Percentiles rank a stretch among this genome's conserved stretches.
These are phyloP conservation scores for Serendipita sp. DNA, from an alignment of 768 basidiomycete species.

Conservation along the genomic window DNA sequence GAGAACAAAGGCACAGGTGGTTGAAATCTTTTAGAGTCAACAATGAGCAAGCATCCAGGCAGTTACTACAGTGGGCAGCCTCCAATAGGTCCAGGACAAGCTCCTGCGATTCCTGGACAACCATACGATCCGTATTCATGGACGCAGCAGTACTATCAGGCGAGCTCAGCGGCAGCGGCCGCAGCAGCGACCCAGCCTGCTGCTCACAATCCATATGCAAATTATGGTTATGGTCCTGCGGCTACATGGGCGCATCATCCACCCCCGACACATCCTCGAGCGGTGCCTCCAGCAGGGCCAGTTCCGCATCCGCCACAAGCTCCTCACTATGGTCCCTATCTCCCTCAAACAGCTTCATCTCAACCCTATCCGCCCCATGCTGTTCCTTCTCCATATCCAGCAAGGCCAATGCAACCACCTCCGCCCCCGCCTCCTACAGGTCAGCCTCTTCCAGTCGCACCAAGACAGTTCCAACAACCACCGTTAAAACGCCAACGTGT, in stretches of 20 bases:
- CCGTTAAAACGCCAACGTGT: not conserved
- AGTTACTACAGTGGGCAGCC: not conserved
- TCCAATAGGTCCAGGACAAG: slow-evolving; percentile 8
- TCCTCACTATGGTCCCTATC: slow-evolving; percentile 11
- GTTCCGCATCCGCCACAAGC: slow-evolving; percentile 12
- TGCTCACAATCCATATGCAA: not conserved
- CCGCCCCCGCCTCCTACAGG: not conserved
- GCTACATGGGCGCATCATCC: slow-evolving; percentile 4
- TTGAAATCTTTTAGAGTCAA: not conserved
- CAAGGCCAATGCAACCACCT: not conserved
- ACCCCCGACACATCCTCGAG: slow-evolving; percentile 6
- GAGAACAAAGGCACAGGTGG: not conserved
- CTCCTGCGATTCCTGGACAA: not conserved
- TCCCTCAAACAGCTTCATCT: not conserved
- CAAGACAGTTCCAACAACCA: not conserved
- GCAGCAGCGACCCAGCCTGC: not conserved
- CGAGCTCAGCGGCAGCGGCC: slow-evolving; percentile 11
- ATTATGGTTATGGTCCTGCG: slow-evolving; percentile 5
- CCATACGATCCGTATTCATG: not conserved
- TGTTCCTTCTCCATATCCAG: not conserved
- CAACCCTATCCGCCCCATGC: not conserved
- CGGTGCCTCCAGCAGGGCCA: slow-evolving; percentile 13
- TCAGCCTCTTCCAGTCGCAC: not conserved
- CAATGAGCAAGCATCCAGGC: not conserved
- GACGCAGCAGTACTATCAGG: slow-evolving; percentile 4